Conservation (phyloP, 139 green algal species). For the Closterium sp. region DNA sequence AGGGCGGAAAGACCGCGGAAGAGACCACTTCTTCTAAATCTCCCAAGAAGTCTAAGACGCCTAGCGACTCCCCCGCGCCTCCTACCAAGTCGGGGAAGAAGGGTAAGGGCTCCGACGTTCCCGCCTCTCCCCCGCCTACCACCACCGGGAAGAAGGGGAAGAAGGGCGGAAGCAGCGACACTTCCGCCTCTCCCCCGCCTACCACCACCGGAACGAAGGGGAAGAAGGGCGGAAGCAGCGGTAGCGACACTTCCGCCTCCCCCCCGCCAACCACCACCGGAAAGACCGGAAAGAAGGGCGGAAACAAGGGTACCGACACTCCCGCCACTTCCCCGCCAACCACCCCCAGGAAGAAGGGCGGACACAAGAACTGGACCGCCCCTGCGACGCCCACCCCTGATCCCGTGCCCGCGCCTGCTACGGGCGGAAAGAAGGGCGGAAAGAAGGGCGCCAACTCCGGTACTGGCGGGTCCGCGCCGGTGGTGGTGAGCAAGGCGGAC, state of each 20-base stretch:
- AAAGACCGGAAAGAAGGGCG: not conserved
- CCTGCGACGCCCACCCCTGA: not conserved
- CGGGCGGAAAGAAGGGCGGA: not conserved
- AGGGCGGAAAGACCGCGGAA: no score
- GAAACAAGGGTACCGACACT: no score
- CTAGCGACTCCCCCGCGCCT: no score
- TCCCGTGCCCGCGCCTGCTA: not conserved
- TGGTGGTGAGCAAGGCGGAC: not conserved
- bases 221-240: no score
- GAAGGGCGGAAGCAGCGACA: no score
- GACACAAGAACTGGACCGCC: not conserved
- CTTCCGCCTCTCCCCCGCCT: no score
- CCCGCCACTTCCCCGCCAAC: no score
- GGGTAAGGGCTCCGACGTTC: not conserved
- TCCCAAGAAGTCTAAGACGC: no score
- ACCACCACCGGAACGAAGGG: no score
- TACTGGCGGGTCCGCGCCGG: not conserved
- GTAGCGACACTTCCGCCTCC: not conserved
- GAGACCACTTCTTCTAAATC: no score
- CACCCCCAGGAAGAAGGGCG: not conserved
- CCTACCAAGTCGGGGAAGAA: not conserved
- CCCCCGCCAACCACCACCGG: not conserved
- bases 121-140: no score
- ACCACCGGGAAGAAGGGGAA: no score
- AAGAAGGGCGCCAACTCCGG: not conserved